These are phyloP conservation scores for Microcyclospora tardicrescens DNA, from an alignment of 2,329 filamentous ascomycete genomes.

Conservation along the genomic window DNA sequence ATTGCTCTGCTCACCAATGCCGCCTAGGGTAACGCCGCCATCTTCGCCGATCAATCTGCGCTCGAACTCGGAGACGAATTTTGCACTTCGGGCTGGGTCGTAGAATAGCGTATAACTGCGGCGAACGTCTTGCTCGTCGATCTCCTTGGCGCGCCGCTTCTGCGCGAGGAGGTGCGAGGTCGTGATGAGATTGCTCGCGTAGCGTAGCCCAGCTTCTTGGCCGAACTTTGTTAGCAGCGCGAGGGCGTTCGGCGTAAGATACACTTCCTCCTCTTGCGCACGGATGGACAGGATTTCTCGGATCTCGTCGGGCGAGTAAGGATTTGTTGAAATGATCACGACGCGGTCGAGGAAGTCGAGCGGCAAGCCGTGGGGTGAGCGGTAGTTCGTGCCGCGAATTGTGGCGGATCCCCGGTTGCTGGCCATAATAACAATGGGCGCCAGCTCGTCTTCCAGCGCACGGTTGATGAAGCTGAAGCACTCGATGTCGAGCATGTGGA, in stretches of 20 bases:
- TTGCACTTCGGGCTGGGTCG: slow-evolving; percentile 74
- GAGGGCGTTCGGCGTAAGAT: slow-evolving; percentile 77
- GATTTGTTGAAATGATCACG: slow-evolving; percentile 86
- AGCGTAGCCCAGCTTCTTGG: slow-evolving; percentile 78
- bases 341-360: slow-evolving; percentile 93
- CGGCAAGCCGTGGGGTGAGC: slow-evolving; percentile 82
- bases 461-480: slow-evolving; percentile 99
- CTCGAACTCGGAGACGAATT: slow-evolving; percentile 82
- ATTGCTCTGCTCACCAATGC: slow-evolving; percentile 27
- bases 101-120: slow-evolving; percentile 91
- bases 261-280: slow-evolving; percentile 91
- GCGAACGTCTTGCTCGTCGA: slow-evolving; percentile 78
- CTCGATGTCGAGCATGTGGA: slow-evolving; percentile 99
- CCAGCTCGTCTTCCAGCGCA: slow-evolving; percentile 84
- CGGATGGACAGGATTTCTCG: slow-evolving; percentile 85
- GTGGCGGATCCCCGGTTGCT: slow-evolving; percentile 86
- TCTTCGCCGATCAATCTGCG: slow-evolving; percentile 84
- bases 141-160: slow-evolving; percentile 74
- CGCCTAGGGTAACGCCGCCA: slow-evolving; percentile 59
- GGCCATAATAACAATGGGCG: slow-evolving; percentile 98
- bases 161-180: slow-evolving; percentile 78
- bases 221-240: slow-evolving; percentile 93
- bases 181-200: slow-evolving; percentile 95
- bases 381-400: slow-evolving; percentile 88
- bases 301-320: slow-evolving; percentile 74